These are phyloP conservation scores for Pezicula rhizophila DNA, from an alignment of 2,329 filamentous ascomycete species.

Conservation along the genomic window DNA sequence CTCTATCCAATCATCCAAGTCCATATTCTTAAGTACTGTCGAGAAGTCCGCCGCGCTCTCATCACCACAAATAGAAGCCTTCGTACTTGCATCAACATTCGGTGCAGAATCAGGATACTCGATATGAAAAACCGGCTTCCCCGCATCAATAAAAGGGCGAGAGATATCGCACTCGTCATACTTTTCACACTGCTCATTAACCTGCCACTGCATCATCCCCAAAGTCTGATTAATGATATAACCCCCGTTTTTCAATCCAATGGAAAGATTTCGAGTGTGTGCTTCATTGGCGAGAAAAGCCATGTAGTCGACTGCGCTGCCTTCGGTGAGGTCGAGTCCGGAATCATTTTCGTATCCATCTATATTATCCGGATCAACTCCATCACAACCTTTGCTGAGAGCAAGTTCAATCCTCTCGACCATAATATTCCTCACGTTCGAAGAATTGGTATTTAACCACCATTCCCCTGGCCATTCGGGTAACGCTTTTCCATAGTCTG, in stretches of 20 bases:
- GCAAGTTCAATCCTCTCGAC: constrained; percentile 51
- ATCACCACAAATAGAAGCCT: not conserved
- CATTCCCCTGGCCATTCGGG: constrained; percentile 59
- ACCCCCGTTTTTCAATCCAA: constrained; percentile 65
- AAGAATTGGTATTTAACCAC: constrained; percentile 55
- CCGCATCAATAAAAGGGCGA: constrained; percentile 47
- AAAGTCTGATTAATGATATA: constrained; percentile 46
- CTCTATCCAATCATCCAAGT: not conserved
- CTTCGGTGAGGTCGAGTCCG: constrained; percentile 50
- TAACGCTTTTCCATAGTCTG: constrained; percentile 51
- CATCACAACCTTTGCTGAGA: constrained; percentile 55
- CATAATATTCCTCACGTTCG: constrained; percentile 58
- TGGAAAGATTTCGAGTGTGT: constrained; percentile 45
- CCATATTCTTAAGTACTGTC: constrained; percentile 1
- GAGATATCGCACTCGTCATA: constrained; percentile 54
- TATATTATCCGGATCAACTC: constrained; percentile 64
- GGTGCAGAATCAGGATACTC: constrained; percentile 49
- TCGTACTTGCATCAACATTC: constrained; percentile 1
- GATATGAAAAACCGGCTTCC: constrained; percentile 66
- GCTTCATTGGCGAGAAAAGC: constrained; percentile 52
- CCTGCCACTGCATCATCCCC: constrained; percentile 53
- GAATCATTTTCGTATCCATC: constrained; percentile 61
- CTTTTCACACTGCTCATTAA: constrained; percentile 65
- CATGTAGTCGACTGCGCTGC: constrained; percentile 52
- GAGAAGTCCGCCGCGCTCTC: not conserved